Evolutionary conservation across 352 stramenopile genomes (phyloP).

Genomic region (Globisporangium perplexum): DNA sequence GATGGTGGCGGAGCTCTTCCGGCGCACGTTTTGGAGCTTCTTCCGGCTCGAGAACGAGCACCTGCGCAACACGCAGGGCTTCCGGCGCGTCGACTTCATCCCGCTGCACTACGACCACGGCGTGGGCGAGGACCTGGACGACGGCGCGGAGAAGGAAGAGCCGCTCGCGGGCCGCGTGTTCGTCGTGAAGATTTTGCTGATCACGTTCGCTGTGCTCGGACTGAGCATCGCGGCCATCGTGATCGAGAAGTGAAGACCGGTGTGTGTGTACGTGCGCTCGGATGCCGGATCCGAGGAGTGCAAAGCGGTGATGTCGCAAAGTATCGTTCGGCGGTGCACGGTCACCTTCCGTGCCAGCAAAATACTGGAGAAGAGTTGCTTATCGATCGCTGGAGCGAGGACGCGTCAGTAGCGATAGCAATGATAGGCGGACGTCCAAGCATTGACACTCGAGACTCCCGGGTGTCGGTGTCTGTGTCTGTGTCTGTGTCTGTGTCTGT

Average conservation of each 20-base stretch:
- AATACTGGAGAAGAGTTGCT: no score
- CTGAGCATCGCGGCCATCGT: slow-evolving; percentile 30
- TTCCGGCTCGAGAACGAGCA: slow-evolving; percentile 86
- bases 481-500: no score
- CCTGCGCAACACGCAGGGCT: slow-evolving; percentile 81
- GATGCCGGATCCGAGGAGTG: no score
- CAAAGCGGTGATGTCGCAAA: no score
- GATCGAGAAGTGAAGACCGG: slow-evolving; percentile 19
- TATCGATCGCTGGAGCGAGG: no score
- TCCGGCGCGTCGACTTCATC: slow-evolving; percentile 78
- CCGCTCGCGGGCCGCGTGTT: slow-evolving; percentile 25
- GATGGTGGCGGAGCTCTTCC: slow-evolving; percentile 81
- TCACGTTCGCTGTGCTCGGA: slow-evolving; percentile 30
- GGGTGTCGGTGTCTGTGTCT: no score
- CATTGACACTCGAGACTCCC: no score
- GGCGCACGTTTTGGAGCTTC: slow-evolving; percentile 85
- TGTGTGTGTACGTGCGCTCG: no score
- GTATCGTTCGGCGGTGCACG: no score
- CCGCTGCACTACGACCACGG: slow-evolving; percentile 78
- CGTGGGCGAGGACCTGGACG: slow-evolving; percentile 44
- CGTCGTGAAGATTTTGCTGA: slow-evolving; percentile 29
- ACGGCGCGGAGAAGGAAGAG: slow-evolving; percentile 12
- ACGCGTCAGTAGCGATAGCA: no score
- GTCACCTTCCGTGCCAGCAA: no score
- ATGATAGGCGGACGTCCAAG: no score